A percentile compares a stretch with the other conserved stretches of the same genome.
These are phyloP conservation scores for Aureoboletus auriporus DNA, from an alignment of 768 basidiomycete genomes.

Conservation along the genomic window DNA sequence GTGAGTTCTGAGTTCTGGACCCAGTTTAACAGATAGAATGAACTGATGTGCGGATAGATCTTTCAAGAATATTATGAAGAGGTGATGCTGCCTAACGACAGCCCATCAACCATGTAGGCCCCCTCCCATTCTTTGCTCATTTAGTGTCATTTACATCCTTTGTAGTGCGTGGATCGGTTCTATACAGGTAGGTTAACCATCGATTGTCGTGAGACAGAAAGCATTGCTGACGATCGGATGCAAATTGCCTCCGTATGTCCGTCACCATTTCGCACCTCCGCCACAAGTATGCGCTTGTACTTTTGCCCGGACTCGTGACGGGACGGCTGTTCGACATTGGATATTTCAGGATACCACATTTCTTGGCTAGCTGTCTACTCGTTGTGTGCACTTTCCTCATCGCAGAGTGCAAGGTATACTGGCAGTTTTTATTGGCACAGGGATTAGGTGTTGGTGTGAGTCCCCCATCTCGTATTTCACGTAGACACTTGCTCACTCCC, in stretches of 20 bases:
- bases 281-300: constrained; percentile 56
- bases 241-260: too few relatives aligned
- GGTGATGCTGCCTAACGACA: constrained; percentile 41
- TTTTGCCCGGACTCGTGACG: constrained; percentile 56
- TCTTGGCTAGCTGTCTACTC: constrained; percentile 45
- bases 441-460: constrained; percentile 64
- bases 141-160: not conserved
- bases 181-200: constrained; percentile 44
- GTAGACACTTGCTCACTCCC: not conserved
- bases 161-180: constrained; percentile 79
- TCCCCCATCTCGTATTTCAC: not conserved
- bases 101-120: constrained; percentile 58
- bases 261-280: too few relatives aligned
- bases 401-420: constrained; percentile 67
- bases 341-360: constrained; percentile 51
- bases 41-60: constrained; percentile 34
- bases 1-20: constrained; percentile 36
- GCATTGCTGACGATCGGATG: too few relatives aligned
- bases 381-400: constrained; percentile 57
- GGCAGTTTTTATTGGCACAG: constrained; percentile 78
- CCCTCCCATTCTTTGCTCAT: not conserved
- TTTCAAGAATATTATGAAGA: constrained; percentile 73
- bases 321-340: constrained; percentile 77
- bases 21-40: not conserved
- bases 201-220: not conserved